Evolutionary conservation across 371 early-diverging fungal genomes (phyloP).

Genomic region (Phascolomyces articulosus): DNA sequence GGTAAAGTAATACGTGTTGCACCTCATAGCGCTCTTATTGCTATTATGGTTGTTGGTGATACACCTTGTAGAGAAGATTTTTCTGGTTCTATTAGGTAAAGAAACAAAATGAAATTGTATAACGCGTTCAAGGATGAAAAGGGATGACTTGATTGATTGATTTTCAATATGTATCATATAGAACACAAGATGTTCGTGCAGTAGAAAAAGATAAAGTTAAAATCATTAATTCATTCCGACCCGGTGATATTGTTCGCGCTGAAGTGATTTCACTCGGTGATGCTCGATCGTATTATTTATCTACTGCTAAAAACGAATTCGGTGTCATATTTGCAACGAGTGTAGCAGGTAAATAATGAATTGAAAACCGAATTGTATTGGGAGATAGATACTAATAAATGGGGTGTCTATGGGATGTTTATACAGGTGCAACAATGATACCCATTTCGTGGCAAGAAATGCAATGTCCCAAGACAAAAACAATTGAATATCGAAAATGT

Average conservation of each 20-base stretch:
- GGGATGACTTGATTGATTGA: no score
- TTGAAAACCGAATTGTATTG: no score
- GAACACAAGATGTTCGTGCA: conserved; percentile 91
- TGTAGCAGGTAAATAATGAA: conserved; percentile 69
- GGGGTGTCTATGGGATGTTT: no score
- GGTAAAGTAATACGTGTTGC: conserved; percentile 88
- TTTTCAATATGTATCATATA: conserved; percentile 18
- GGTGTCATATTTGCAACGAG: conserved; percentile 95
- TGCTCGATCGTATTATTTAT: conserved; percentile 85
- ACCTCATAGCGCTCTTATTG: conserved; percentile 82
- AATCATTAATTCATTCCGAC: conserved; percentile 88
- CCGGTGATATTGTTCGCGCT: conserved; percentile 93
- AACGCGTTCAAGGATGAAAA: no score
- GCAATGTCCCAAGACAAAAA: conserved; percentile 92
- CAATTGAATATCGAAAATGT: conserved; percentile 89
- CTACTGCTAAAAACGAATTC: conserved; percentile 91
- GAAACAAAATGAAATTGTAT: not conserved
- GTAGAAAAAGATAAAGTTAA: conserved; percentile 94
- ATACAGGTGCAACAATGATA: conserved; percentile 85
- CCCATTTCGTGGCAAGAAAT: conserved; percentile 98
- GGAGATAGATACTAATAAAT: no score
- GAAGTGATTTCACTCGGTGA: conserved; percentile 93
- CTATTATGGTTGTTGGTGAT: conserved; percentile 87
- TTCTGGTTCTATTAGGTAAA: conserved; percentile 85
- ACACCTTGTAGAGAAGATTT: conserved; percentile 90